These are phyloP conservation scores for Jaapia argillacea DNA, from an alignment of 768 basidiomycete genomes.

Conservation along the genomic window DNA sequence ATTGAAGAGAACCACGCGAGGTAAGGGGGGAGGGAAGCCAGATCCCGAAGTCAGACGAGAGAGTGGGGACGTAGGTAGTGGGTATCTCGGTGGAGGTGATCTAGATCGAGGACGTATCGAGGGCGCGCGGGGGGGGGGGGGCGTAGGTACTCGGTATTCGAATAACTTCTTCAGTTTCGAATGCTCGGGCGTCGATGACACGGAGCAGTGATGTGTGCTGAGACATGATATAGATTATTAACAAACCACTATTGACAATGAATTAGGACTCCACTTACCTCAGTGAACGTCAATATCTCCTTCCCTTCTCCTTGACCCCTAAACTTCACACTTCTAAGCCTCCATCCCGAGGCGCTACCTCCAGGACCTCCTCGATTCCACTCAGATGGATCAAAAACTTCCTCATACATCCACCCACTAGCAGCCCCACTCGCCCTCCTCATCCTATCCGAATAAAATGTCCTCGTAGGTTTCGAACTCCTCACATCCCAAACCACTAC, in stretches of 20 bases:
- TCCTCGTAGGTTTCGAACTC: conserved; percentile 58
- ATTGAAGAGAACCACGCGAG: conserved; percentile 40
- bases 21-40: conserved; percentile 34
- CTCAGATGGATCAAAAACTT: conserved; percentile 63
- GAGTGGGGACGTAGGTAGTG: conserved; percentile 15
- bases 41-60: conserved; percentile 33
- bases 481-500: conserved; percentile 81
- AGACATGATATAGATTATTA: neutral
- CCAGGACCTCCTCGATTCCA: conserved; percentile 45
- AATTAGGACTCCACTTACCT: conserved; percentile 37
- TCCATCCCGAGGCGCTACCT: conserved; percentile 72
- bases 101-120: too few relatives aligned
- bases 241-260: neutral
- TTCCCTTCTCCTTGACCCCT: conserved; percentile 46
- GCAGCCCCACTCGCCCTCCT: conserved; percentile 24
- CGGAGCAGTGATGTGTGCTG: conserved; percentile 81
- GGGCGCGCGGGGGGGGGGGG: too few relatives aligned
- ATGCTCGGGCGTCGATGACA: conserved; percentile 79
- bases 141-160: conserved; percentile 50
- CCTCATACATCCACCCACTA: conserved; percentile 46
- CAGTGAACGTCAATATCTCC: conserved; percentile 85
- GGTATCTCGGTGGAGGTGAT: conserved; percentile 2
- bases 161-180: conserved; percentile 65
- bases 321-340: conserved; percentile 82
- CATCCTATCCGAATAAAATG: conserved; percentile 45